Evolutionary conservation across 2,329 filamentous ascomycete species (phyloP).

Genomic region (Davidsoniella neocaledoniae): DNA sequence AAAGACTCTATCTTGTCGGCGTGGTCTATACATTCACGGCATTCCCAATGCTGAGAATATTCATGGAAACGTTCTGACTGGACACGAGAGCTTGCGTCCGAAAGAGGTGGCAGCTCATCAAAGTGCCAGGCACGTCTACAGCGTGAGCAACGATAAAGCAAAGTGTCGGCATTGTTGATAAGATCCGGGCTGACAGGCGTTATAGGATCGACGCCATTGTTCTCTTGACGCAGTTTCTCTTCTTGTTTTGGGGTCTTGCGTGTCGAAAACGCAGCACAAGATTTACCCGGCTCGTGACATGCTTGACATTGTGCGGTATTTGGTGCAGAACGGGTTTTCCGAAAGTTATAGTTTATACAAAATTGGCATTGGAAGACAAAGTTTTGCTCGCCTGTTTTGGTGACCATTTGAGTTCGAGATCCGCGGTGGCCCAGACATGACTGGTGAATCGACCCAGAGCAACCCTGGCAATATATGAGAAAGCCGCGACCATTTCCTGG

Average conservation of each 20-base stretch:
- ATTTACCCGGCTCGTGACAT: constrained; percentile 46
- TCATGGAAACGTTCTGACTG: constrained; percentile 39
- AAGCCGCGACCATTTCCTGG: constrained; percentile 44
- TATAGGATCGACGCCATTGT: constrained; percentile 62
- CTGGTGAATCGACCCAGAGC: constrained; percentile 69
- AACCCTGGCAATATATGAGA: constrained; percentile 82
- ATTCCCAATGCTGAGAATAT: constrained; percentile 62
- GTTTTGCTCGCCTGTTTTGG: constrained; percentile 57
- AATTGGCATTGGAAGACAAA: constrained; percentile 84
- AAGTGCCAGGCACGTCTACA: constrained; percentile 74
- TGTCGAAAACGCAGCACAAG: constrained; percentile 60
- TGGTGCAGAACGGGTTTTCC: constrained; percentile 52
- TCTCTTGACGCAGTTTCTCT: constrained; percentile 64
- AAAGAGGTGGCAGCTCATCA: constrained; percentile 52
- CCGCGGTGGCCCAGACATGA: constrained; percentile 60
- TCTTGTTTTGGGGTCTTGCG: constrained; percentile 64
- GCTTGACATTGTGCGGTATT: constrained; percentile 53
- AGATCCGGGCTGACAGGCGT: constrained; percentile 42
- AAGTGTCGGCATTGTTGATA: constrained; percentile 57
- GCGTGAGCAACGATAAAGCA: constrained; percentile 66
- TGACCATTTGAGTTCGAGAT: constrained; percentile 70
- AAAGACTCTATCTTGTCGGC: constrained; percentile 56
- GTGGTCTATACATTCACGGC: constrained; percentile 54
- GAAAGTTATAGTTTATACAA: constrained; percentile 53
- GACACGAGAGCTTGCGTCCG: constrained; percentile 29